Conservation (phyloP, 768 basidiomycete species). For the Kwoniella mangroviensis region DNA sequence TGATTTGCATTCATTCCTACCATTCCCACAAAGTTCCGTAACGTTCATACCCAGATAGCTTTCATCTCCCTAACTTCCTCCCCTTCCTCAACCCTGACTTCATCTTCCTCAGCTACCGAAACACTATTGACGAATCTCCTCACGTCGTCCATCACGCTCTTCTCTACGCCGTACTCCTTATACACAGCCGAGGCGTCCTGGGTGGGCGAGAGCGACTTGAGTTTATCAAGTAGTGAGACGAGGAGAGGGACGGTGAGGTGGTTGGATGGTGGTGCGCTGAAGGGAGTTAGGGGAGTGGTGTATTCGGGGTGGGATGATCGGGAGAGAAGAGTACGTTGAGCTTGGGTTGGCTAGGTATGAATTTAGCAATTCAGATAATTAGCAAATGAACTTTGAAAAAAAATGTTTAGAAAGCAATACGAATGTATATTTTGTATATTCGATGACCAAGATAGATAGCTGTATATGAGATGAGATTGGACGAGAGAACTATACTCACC, state of each 20-base stretch:
- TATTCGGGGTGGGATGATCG: conserved; percentile 26
- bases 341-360: conserved; percentile 43
- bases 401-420: neutral
- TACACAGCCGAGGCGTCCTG: conserved; percentile 35
- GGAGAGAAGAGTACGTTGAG: conserved; percentile 50
- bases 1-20: too few relatives aligned
- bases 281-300: conserved; percentile 25
- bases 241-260: conserved; percentile 51
- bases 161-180: conserved; percentile 44
- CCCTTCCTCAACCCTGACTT: conserved; percentile 46
- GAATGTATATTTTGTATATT: neutral
- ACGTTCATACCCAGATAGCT: conserved; percentile 30
- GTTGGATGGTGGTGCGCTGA: conserved; percentile 32
- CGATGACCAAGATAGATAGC: too few relatives aligned
- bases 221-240: conserved; percentile 45
- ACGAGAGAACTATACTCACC: conserved; percentile 29
- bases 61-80: conserved; percentile 51
- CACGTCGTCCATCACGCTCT: conserved; percentile 37
- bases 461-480: neutral
- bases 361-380: neutral
- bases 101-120: conserved; percentile 46
- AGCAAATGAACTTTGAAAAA: neutral
- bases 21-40: too few relatives aligned
- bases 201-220: conserved; percentile 40
- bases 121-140: conserved; percentile 54